Base-by-base conservation (phyloP, 2,329 filamentous ascomycete species). In the Stachybotrys echinatus region DNA sequence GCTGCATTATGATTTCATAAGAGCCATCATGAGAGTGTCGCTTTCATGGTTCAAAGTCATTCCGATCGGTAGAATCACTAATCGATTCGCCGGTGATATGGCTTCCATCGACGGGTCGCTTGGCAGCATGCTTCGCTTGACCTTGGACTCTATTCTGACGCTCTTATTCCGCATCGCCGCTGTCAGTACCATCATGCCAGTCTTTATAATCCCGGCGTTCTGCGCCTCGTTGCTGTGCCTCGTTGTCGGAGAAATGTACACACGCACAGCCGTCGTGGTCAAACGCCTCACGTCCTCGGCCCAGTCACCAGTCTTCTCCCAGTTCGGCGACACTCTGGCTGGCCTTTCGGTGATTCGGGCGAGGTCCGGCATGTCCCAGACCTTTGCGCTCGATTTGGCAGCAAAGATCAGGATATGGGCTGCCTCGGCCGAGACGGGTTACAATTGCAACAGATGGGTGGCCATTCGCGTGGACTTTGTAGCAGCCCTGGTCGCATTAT, bases 371-470 rank as follows among this genome's bases (percentile, higher is more conserved):
- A 77, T 80, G 71, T 64, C 73, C 10, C 61, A 69, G 22, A 68
- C 67, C 1, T 82, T 81, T 49, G 65, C 70, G 12, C 61, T 71
- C 22, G 69, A 76, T 31, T 61, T 82, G n/a, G 77, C 78, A 1
- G 66, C 74, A 23, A 76, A 75, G 55, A 53, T 82, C 27, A 68
- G 74, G 2, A 60, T 71, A 1, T 77, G 73, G 62, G 70, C 74
- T 12, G 70, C 71, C 6, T 67, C 76, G 0, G 65, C 69, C 1
- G 76, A 81, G 57, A 66, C 77, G 1, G 74, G 72, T 44, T 80
- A 72, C 53, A 81, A 80, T 60, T 74, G 74, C 52, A 83, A 83
- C 57, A 74, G 79, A 7, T 83, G 79, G 79, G 74, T 83, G 3
- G 70, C 73, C 1, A 69, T 81, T 38, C 74, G 79, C 5, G 68